Conservation (phyloP, 1,284 basidiomycete genomes). For the Ceratobasidium sp. region DNA sequence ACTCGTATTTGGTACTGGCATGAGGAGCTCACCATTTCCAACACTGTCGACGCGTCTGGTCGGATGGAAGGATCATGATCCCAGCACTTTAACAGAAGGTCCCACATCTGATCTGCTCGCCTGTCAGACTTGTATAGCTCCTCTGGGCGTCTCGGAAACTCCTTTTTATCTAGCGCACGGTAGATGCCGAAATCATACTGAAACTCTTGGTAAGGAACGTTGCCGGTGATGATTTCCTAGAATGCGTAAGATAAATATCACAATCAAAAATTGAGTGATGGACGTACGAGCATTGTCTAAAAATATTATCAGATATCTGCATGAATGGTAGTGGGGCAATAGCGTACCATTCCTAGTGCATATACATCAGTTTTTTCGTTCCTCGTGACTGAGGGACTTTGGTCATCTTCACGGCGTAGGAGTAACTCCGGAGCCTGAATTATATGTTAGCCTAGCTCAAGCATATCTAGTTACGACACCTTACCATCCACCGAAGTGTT, state of each 20-base stretch:
- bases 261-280: background rate
- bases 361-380: constrained; percentile 18
- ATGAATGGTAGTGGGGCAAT: background rate
- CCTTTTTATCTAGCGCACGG: background rate
- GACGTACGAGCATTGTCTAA: constrained; percentile 28
- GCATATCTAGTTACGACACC: background rate
- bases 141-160: constrained; percentile 7
- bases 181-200: background rate
- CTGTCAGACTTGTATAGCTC: background rate
- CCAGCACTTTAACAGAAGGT: constrained; percentile 8
- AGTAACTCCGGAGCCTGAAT: constrained; percentile 20
- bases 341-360: constrained; percentile 29
- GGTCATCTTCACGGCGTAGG: background rate
- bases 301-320: background rate
- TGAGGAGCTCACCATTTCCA: too few species aligned
- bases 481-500: constrained; percentile 33
- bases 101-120: background rate
- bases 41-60: background rate
- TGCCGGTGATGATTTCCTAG: constrained; percentile 27
- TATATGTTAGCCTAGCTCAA: background rate
- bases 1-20: too few species aligned
- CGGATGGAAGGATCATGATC: constrained; percentile 8
- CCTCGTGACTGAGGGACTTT: background rate
- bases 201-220: constrained; percentile 17
- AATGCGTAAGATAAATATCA: background rate